Base-by-base conservation (phyloP, 2,329 filamentous ascomycete species). In the Trichoderma sp. region DNA sequence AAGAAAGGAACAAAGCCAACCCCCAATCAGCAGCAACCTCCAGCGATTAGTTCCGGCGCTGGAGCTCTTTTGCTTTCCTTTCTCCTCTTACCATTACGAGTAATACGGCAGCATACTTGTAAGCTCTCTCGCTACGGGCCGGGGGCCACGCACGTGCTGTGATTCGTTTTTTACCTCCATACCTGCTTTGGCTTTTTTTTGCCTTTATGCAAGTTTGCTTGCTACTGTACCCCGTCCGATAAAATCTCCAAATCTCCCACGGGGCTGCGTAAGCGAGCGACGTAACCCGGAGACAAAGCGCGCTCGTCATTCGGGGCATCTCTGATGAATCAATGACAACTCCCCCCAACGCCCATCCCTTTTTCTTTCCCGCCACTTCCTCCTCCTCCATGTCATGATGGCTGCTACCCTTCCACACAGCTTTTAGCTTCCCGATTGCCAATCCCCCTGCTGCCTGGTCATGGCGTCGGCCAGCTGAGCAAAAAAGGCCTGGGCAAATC, bases 181-280 rank as follows among this genome's bases (percentile, higher is more conserved):
- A 5, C 3, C 4, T n/a, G 8, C 18, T 21, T 6, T 4, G 3
- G 9, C 15, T 9, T 3, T 51, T 3, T 51, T 43, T 30, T 32
- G 32, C 28, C 39, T 26, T 39, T 39, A 18, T 60, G 15, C 34
- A 24, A 47, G 34, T 36, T 36, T 36, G 14, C 34, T 28, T 63
- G 47, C 47, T 63, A 64, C 68, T n/a, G 68, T 65, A 65, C 34
- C 51, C 61, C 24, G n/a, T 21, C n/a, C n/a, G 43, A 51, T 21
- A 53, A 24, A 14, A 24, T 24, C 11, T 24, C 43, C 43, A 24
- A 53, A 43, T 8, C 28, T 62, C 61, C 36, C 18, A 11, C 43
- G 21, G n/a, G 57, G 57, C 67, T 64, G 32, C 70, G 70, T 72
- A 68, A 72, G 64, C 70, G 30, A 56, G 70, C 64, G 4, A 72